Conservation (phyloP, 768 basidiomycete species). For the Coprinellus micaceus region DNA sequence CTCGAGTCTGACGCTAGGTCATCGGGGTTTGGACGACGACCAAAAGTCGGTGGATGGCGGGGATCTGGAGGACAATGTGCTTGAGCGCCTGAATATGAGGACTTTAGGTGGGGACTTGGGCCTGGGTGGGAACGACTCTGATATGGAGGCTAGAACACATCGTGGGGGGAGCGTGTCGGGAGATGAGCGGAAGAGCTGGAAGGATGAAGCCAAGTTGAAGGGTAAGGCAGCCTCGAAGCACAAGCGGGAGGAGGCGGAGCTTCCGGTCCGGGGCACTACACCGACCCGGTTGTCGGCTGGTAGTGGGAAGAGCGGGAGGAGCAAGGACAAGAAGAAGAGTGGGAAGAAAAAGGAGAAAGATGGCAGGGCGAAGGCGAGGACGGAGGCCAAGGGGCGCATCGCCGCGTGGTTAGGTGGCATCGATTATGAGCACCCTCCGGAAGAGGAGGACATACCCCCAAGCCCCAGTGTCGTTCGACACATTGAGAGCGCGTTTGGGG, state of each 20-base stretch:
- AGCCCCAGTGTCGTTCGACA: constrained; percentile 30
- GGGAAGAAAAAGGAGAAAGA: constrained; percentile 24
- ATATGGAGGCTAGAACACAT: constrained; percentile 30
- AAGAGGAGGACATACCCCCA: constrained; percentile 43
- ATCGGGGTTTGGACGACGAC: constrained; percentile 20
- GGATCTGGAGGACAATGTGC: background rate
- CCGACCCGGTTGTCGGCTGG: constrained; percentile 14
- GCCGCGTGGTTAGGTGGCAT: constrained; percentile 74
- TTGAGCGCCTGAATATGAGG: constrained; percentile 11
- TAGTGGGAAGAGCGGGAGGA: constrained; percentile 18
- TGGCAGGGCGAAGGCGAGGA: constrained; percentile 26
- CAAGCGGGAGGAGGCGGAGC: constrained; percentile 21
- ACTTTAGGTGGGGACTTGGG: constrained; percentile 19
- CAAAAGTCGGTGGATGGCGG: constrained; percentile 11
- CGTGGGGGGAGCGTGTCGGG: constrained; percentile 22
- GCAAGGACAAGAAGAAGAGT: constrained; percentile 18
- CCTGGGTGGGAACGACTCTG: constrained; percentile 18
- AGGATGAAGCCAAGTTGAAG: constrained; percentile 6
- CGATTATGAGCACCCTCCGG: constrained; percentile 53
- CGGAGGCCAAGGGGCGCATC: constrained; percentile 65
- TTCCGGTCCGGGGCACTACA: constrained; percentile 6
- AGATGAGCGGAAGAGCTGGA: constrained; percentile 14
- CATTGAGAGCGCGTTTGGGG: background rate
- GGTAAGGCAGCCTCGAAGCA: constrained; percentile 15
- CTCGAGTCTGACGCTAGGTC: constrained; percentile 50